Base-by-base conservation (phyloP, 169 alveolate species). In the Plasmodium gallinaceum region DNA sequence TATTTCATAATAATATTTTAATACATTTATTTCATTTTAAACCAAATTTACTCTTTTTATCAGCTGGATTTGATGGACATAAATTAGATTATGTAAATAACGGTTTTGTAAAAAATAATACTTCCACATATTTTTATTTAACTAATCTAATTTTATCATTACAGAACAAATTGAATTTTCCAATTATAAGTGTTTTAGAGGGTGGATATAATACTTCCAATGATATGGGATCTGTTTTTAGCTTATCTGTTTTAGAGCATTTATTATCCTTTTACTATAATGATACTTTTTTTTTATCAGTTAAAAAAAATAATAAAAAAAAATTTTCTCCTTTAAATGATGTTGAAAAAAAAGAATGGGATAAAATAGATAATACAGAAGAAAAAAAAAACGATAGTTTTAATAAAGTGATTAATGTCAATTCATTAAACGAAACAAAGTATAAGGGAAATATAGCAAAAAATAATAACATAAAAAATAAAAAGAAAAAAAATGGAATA, bases 61-160 rank as follows among this genome's bases (percentile, higher is more conserved):
- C 98, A n/a, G 99, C 99, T 26, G 99, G 99, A 10, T 98, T 98
- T 92, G 99, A 98, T 92, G 99, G 98, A 0, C 99, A 98, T 90
- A 95, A 94, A 92, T 92, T 96, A 39, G 99, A 99, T 87, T 88
- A 94, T 64, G 96, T 98, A 7, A 97, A 98, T 37, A 96, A 96
- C 42, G 99, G 98, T 24, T 94, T 95, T 66, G 95, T 96, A 5
- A 93, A 93, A 46, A 94, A 96, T 58, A 96, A 96, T 18, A 99
- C 98, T 83, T 96, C 96, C 57, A 99, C 98, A 64, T 99, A 96
- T 91, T 93, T 96, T 64, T 98, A 98, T 97, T 88, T 98, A 43
- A 98, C 99, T 18, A 97, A 97, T 74, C 94, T 97, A 52, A 91
- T 99, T 52, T 93, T 97, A 70, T 94, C 98, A 39, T 95, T 97